These are phyloP conservation scores for Cyanodermella asteris DNA, from an alignment of 2,329 filamentous ascomycete species.

Conservation along the genomic window DNA sequence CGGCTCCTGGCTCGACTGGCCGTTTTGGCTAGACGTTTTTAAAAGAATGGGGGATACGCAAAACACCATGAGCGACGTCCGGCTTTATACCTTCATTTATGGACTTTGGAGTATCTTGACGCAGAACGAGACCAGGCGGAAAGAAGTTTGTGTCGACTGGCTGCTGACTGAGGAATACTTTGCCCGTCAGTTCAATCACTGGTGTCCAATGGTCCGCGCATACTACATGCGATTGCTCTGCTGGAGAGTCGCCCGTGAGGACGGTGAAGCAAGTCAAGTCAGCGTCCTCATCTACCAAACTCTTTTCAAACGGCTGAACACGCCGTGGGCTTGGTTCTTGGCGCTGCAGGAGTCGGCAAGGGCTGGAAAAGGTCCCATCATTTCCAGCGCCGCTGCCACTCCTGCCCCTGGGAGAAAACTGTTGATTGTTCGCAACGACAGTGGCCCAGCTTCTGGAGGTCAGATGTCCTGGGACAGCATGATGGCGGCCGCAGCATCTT, in stretches of 20 bases:
- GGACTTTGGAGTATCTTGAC: constrained; percentile 55
- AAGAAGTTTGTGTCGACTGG: constrained; percentile 49
- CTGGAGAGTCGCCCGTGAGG: constrained; percentile 67
- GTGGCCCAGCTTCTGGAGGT: constrained; percentile 27
- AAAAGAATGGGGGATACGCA: constrained; percentile 59
- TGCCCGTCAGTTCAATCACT: constrained; percentile 69
- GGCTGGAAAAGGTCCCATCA: no score
- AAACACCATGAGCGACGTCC: constrained; percentile 77
- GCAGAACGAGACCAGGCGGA: constrained; percentile 43
- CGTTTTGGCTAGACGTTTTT: constrained; percentile 68
- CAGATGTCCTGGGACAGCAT: constrained; percentile 45
- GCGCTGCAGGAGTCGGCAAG: no score
- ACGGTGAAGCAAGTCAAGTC: no score
- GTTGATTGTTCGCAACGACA: constrained; percentile 71
- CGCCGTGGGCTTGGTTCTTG: no score
- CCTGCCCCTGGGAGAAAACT: constrained; percentile 71
- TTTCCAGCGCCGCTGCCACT: constrained; percentile 61
- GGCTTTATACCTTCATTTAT: constrained; percentile 63
- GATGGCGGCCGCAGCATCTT: constrained; percentile 21
- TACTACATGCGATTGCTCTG: constrained; percentile 83
- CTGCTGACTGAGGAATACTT: constrained; percentile 55
- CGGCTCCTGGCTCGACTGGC: constrained; percentile 44
- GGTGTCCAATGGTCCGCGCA: constrained; percentile 85
- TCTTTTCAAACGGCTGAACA: no score
- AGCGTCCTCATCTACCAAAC: no score